Evolutionary conservation across 192 early-diverging fungal species (phyloP).

Genomic region (Funneliformis geosporum): DNA sequence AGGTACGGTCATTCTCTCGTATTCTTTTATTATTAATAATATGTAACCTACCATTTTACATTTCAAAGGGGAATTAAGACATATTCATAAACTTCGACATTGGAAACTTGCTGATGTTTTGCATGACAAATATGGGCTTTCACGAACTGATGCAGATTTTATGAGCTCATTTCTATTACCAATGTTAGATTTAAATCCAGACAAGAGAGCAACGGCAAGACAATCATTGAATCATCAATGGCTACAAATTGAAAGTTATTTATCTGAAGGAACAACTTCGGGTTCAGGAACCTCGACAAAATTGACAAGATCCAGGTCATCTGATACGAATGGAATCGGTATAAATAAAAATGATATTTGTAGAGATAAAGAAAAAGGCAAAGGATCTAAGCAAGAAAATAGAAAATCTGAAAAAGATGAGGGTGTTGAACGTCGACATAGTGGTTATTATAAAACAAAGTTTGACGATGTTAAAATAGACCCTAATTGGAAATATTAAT

Average conservation of each 20-base stretch:
- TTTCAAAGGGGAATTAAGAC: conserved; percentile 73
- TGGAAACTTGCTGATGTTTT: conserved; percentile 85
- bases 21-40: neutral
- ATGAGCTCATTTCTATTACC: conserved; percentile 82
- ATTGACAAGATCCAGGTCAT: neutral
- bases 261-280: neutral
- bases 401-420: neutral
- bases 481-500: neutral
- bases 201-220: conserved; percentile 56
- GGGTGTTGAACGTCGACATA: neutral
- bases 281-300: neutral
- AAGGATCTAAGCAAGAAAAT: neutral
- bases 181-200: conserved; percentile 71
- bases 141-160: conserved; percentile 65
- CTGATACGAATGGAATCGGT: neutral
- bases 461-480: neutral
- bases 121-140: conserved; percentile 85
- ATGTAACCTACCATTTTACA: neutral
- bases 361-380: neutral
- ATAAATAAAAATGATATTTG: neutral
- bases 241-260: conserved; percentile 35
- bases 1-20: neutral
- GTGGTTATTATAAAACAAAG: neutral
- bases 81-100: conserved; percentile 83
- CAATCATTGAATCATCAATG: conserved; percentile 61